Evolutionary conservation across 2,329 filamentous ascomycete genomes (phyloP).

Genomic region (Exophiala spinifera): DNA sequence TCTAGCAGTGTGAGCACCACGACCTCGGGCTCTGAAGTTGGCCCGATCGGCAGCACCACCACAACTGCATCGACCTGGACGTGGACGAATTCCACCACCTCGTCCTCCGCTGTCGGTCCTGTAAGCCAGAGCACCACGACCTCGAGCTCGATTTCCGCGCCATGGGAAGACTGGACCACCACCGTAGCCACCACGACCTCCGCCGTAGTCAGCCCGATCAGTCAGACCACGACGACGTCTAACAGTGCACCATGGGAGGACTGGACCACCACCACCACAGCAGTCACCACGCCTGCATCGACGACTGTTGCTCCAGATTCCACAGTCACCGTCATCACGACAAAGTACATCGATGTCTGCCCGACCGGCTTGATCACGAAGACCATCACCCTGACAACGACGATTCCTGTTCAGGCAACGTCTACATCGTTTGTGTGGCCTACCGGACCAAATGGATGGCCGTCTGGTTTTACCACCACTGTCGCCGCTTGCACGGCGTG

Average conservation of each 20-base stretch:
- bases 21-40: background rate
- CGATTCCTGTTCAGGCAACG: constrained; percentile 5
- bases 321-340: constrained; percentile 24
- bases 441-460: constrained; percentile 30
- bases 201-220: background rate
- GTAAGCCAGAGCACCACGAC: background rate
- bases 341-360: constrained; percentile 43
- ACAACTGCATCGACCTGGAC: background rate
- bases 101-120: background rate
- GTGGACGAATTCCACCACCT: background rate
- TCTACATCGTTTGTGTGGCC: constrained; percentile 29
- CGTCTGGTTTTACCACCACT: constrained; percentile 41
- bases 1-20: constrained; percentile 1
- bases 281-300: constrained; percentile 1
- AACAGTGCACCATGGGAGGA: constrained; percentile 6
- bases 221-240: background rate
- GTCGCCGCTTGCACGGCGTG: constrained; percentile 41
- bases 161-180: constrained; percentile 1
- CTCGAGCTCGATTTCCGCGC: constrained; percentile 5
- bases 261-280: constrained; percentile 14
- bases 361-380: constrained; percentile 42
- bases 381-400: constrained; percentile 13
- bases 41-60: constrained; percentile 3
- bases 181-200: background rate
- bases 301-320: background rate